Percentiles rank a stretch among this genome's conserved stretches.
Evolutionary conservation across 1,139 yeast species (phyloP).

Genomic region (Scheffersomyces lignicola): DNA sequence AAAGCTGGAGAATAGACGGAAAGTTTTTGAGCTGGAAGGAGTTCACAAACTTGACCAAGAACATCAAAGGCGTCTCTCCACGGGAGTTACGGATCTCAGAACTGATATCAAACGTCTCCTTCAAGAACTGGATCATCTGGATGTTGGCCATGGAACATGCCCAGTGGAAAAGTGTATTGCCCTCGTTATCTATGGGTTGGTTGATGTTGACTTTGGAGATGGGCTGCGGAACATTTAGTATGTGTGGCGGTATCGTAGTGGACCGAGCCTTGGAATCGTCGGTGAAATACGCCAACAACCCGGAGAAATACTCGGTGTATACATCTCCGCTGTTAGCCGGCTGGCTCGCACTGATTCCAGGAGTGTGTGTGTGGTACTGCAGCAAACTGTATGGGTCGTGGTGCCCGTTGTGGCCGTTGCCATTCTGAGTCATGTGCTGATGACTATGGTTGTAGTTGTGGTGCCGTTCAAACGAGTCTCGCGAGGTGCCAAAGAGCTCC

Average conservation of each 20-base stretch:
- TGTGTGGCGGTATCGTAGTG: constrained; percentile 28
- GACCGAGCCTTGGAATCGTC: constrained; percentile 27
- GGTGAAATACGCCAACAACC: constrained; percentile 36
- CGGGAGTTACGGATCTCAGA: constrained; percentile 63
- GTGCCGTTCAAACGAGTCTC: constrained; percentile 38
- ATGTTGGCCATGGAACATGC: constrained; percentile 89
- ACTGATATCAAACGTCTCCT: constrained; percentile 53
- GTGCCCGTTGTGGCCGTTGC: constrained; percentile 7
- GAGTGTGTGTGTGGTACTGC: constrained; percentile 21
- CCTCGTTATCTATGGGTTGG: constrained; percentile 88
- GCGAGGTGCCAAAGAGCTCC: constrained; percentile 46
- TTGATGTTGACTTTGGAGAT: constrained; percentile 57
- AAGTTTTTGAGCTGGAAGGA: constrained; percentile 77
- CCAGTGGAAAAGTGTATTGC: constrained; percentile 95
- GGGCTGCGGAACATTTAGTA: constrained; percentile 45
- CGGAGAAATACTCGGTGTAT: constrained; percentile 38
- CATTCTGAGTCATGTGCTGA: constrained; percentile 4
- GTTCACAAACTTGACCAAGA: constrained; percentile 87
- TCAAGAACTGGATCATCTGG: constrained; percentile 68
- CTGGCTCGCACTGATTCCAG: constrained; percentile 1
- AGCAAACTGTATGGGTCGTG: constrained; percentile 25
- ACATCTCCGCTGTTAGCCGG: constrained; percentile 22
- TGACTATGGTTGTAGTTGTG: constrained; percentile 10
- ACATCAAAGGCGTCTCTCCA: constrained; percentile 89
- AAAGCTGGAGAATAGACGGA: constrained; percentile 64